A percentile compares a stretch with the other conserved stretches of the same genome.
These are phyloP conservation scores for Kluyveromyces dobzhanskii DNA, from an alignment of 805 yeast species.

Conservation along the genomic window DNA sequence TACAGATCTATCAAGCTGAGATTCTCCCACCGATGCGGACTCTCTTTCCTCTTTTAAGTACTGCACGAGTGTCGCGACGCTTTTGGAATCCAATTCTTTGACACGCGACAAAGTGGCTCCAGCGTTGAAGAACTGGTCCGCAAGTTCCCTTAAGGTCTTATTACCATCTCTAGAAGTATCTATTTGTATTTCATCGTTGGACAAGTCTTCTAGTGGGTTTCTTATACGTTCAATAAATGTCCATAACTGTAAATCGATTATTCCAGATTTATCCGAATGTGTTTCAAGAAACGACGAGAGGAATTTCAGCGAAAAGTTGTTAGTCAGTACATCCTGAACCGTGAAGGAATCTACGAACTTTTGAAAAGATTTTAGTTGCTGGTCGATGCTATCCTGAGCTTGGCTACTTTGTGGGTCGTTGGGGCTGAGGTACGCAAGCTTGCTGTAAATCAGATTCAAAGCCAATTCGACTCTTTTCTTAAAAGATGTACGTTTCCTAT, in stretches of 20 bases:
- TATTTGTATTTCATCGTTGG: slow-evolving; percentile 24
- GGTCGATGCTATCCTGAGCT: neutral
- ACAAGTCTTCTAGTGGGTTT: slow-evolving; percentile 54
- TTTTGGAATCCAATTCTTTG: slow-evolving; percentile 12
- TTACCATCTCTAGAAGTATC: slow-evolving; percentile 15
- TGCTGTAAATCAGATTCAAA: slow-evolving; percentile 20
- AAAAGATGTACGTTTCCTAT: slow-evolving; percentile 6
- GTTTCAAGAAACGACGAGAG: slow-evolving; percentile 12
- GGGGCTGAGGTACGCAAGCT: slow-evolving; percentile 7
- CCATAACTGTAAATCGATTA: slow-evolving; percentile 51
- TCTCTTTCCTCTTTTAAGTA: neutral
- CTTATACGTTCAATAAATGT: slow-evolving; percentile 55
- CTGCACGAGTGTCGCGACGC: slow-evolving; percentile 8
- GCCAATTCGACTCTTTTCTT: slow-evolving; percentile 17
- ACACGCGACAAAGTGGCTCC: slow-evolving; percentile 2
- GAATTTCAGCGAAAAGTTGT: slow-evolving; percentile 10
- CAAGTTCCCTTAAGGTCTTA: slow-evolving; percentile 21
- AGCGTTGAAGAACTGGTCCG: slow-evolving; percentile 7
- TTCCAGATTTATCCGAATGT: slow-evolving; percentile 7
- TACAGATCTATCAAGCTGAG: slow-evolving; percentile 5
- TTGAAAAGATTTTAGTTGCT: slow-evolving; percentile 11
- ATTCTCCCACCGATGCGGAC: neutral
- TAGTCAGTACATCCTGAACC: slow-evolving; percentile 14
- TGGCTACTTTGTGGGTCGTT: neutral
- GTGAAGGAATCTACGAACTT: slow-evolving; percentile 11